Evolutionary conservation across 106 monocot genomes (phyloP), one percentile per base, ranked within the genome.

Genomic region (Acorus calamus): DNA sequence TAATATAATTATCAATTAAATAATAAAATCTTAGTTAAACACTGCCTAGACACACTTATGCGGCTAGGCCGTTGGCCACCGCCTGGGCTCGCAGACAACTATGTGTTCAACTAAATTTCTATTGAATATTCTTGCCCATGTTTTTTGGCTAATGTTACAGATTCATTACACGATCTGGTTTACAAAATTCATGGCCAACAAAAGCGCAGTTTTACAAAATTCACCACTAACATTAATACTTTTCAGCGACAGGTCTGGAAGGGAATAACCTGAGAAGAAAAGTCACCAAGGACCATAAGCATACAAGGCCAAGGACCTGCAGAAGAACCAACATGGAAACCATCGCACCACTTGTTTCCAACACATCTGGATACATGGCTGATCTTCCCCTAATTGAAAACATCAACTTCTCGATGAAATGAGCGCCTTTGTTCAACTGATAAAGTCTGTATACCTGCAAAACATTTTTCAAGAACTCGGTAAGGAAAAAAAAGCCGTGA

Each of bases 261-360:
- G 87, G 87, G 47, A 80, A 83, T 14, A 88, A 80, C 53, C 87
- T 75, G 44, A 88, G 50, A 56, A 88, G 87, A 65, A 88, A 88
- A 43, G 80, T 80, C 6, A 52, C 55, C 77, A 88, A 71, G 6
- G 87, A 88, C 87, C 87, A 88, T 28, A 88, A 68, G 60, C 80
- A 83, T 63, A 76, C 73, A 64, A 88, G 46, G 45, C 83, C 83
- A 8, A 88, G 76, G 6, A 78, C 58, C 75, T 88, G 87, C 55
- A 83, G 66, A 60, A 83, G 71, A 14, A 66, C 66, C 7, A 88
- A 50, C 77, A 88, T 65, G 44, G 80, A 67, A 72, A 78, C 4
- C 62, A 88, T 63, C 2, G 87, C 77, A 28, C 68, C 59, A 14
- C 72, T 70, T 70, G 14, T 68, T 42, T 83, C 83, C 61, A 80